Percentiles rank a stretch among this genome's conserved stretches.
Conservation (phyloP, 257 asterid genomes). For the Ligustrum vulgare region DNA sequence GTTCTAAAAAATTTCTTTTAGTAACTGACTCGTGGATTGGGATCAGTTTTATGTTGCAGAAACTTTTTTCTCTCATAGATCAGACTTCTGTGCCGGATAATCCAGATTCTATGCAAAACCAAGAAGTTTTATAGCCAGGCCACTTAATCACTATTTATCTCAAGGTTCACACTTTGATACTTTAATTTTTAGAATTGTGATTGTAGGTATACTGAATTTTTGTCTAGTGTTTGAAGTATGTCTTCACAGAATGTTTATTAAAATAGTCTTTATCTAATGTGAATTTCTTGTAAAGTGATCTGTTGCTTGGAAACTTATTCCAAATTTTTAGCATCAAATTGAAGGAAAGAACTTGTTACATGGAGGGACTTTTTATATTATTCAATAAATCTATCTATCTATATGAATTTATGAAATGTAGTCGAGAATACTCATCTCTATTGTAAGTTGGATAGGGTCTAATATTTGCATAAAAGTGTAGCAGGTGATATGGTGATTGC, state of each 20-base stretch:
- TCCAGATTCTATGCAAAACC: constrained; percentile 90
- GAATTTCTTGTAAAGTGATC: constrained; percentile 6
- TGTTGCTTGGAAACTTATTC: constrained; percentile 6
- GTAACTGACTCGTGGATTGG: constrained; percentile 32
- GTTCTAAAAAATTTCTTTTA: background rate
- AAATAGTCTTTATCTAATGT: constrained; percentile 1
- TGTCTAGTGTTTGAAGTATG: constrained; percentile 13
- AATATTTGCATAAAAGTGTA: background rate
- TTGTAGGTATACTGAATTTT: constrained; percentile 13
- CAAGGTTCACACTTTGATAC: constrained; percentile 53
- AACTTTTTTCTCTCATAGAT: constrained; percentile 91
- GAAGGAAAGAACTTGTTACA: background rate
- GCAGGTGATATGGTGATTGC: background rate
- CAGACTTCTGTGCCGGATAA: constrained; percentile 93
- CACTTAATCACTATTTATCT: constrained; percentile 86
- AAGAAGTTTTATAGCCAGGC: constrained; percentile 92
- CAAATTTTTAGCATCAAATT: constrained; percentile 1
- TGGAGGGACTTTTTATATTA: constrained; percentile 7
- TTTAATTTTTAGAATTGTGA: constrained; percentile 9
- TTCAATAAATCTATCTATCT: constrained; percentile 3
- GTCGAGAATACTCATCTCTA: constrained; percentile 7
- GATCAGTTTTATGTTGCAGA: constrained; percentile 92
- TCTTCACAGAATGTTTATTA: constrained; percentile 1
- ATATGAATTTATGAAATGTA: constrained; percentile 8
- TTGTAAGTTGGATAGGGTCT: background rate